Conservation (phyloP, 805 yeast genomes). For the Nakazawaea populi region DNA sequence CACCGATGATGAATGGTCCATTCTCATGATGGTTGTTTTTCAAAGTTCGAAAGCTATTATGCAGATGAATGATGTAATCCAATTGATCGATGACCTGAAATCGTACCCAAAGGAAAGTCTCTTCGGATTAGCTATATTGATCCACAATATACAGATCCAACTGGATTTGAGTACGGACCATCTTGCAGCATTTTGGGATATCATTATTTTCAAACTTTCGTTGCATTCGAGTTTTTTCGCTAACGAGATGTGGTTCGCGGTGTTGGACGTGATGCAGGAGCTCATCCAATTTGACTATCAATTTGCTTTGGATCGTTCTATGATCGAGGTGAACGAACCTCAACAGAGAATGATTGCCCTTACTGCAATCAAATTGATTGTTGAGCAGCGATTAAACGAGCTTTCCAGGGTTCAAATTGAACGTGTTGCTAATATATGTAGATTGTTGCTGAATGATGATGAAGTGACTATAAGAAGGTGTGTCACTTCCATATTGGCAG, state of each 20-base stretch:
- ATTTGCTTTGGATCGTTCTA: not conserved
- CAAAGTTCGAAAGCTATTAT: not conserved
- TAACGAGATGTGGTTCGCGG: slow-evolving; percentile 9
- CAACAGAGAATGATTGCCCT: slow-evolving; percentile 1
- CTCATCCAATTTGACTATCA: not conserved
- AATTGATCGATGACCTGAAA: not conserved
- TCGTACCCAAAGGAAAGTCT: not conserved
- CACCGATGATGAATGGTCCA: not conserved
- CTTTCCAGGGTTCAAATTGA: not conserved
- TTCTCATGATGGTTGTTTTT: not conserved
- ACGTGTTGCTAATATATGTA: not conserved
- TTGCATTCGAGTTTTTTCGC: not conserved
- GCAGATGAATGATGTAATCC: not conserved
- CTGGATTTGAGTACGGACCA: not conserved
- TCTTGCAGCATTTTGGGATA: not conserved
- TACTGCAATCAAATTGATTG: not conserved
- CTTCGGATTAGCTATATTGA: slow-evolving; percentile 1
- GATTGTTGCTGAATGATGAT: not conserved
- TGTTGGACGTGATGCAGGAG: slow-evolving; percentile 1
- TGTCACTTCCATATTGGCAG: not conserved
- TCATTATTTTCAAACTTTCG: slow-evolving; percentile 1
- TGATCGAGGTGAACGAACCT: not conserved
- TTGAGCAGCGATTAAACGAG: not conserved
- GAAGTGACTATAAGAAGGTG: not conserved
- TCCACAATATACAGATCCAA: not conserved